Base-by-base conservation (phyloP, 495 filamentous ascomycete species). In the Extremus antarcticus region DNA sequence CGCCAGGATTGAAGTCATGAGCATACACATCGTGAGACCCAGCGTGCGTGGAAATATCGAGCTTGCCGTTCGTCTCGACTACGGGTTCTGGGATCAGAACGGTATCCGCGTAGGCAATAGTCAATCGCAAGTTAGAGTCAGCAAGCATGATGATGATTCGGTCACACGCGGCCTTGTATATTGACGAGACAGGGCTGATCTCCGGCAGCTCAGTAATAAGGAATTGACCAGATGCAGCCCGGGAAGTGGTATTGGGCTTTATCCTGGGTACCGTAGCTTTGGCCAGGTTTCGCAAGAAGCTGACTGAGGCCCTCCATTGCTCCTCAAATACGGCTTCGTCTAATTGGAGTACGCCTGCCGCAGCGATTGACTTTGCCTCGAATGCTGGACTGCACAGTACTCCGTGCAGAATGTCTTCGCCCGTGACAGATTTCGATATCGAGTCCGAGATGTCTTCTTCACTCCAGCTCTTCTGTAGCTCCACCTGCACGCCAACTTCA, bases 31-130 rank as follows among this genome's bases (percentile, higher is more conserved):
- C 16, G 15, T 49, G 15, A 9, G 20, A 9, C 40, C 4, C 40
- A 15, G 41, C 25, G 11, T 46, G 19, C 1, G 19, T 23, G 2
- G 19, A 25, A 1, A 25, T 15, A 22, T 25, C 43, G 1, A 19
- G 1, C 3, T 8, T 52, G 13, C 20, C 53, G 11, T 47, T 47
- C 22, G 25, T 48, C 4, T 20, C 1, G 9, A 47, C 52, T 3
- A 56, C 57, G 9, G 53, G 53, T 41, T 56, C 53, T 11, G 53
- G 54, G 2, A 54, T 4, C 1, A 57, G 49, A 3, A 55, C 51
- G 17, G 16, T 38, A 7, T 55, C 57, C 1, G 57, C 57, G 15
- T 55, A 40, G 16, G 25, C 57, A 13, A 59, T 24, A 3, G 50
- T 58, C 47, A 59, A 9, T 3, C 21, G 16, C 1, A 43, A 25